A percentile compares a stretch with the other conserved stretches of the same genome.
Conservation (phyloP, 306 rosid species). For the Acacia melanoxylon region DNA sequence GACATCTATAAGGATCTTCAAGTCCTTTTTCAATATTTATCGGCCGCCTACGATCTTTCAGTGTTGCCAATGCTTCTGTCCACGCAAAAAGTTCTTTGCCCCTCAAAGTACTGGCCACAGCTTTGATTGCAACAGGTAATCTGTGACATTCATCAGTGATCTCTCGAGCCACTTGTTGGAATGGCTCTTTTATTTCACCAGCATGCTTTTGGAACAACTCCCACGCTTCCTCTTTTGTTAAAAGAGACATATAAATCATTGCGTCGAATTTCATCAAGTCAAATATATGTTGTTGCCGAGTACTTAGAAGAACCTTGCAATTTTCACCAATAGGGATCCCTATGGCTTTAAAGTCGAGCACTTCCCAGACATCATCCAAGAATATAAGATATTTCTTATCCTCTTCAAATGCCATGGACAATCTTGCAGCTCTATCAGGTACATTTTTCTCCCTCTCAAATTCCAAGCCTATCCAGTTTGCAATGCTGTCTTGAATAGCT, state of each 20-base stretch:
- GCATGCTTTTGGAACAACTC: background rate
- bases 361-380: slow-evolving; percentile 14
- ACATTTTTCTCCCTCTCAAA: background rate
- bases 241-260: background rate
- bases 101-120: background rate
- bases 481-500: background rate
- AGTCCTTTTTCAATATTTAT: background rate
- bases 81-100: background rate
- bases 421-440: background rate
- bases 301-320: background rate
- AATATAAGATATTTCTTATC: background rate
- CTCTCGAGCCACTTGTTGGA: background rate
- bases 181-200: background rate
- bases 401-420: background rate
- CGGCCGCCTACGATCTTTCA: background rate
- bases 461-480: background rate
- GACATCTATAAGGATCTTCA: background rate
- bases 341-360: background rate
- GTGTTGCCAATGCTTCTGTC: background rate
- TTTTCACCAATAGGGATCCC: background rate
- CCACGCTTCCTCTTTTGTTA: background rate
- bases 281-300: background rate
- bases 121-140: slow-evolving; percentile 4
- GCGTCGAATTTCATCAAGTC: background rate
- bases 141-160: background rate